Percentiles rank a stretch among this genome's conserved stretches.
Evolutionary conservation across 2,329 filamentous ascomycete species (phyloP).

Genomic region (Penicillium polonicum): DNA sequence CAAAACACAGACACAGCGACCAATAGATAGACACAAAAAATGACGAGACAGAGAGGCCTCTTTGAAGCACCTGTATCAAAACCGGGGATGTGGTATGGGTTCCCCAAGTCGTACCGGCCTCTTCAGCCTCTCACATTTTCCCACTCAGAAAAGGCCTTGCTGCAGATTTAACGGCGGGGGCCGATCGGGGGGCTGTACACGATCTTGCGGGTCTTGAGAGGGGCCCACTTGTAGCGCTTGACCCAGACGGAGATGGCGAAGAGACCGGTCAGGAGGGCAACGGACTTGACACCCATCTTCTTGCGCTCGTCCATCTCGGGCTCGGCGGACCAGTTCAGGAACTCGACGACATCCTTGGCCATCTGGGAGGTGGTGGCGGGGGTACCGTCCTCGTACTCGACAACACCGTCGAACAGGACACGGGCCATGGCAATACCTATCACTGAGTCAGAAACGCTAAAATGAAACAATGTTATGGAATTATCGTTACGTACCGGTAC

Average conservation of each 20-base stretch:
- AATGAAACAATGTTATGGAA: background rate
- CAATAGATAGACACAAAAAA: conserved; percentile 31
- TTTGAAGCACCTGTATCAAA: conserved; percentile 24
- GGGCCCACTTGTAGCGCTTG: conserved; percentile 99
- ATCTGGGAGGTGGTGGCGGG: conserved; percentile 95
- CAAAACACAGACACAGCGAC: conserved; percentile 36
- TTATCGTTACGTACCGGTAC: conserved; percentile 63
- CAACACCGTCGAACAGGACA: conserved; percentile 94
- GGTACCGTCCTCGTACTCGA: conserved; percentile 97
- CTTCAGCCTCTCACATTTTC: conserved; percentile 31
- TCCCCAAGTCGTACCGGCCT: conserved; percentile 28
- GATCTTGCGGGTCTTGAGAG: conserved; percentile 93
- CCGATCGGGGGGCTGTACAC: conserved; percentile 72
- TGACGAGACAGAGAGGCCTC: conserved; percentile 27
- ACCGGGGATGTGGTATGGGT: conserved; percentile 24
- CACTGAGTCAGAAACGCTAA: conserved; percentile 15
- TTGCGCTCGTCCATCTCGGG: conserved; percentile 99
- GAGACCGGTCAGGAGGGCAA: conserved; percentile 74
- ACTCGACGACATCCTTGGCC: conserved; percentile 99
- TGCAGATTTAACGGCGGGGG: conserved; percentile 36
- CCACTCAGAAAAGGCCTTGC: conserved; percentile 30
- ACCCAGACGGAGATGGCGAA: conserved; percentile 92
- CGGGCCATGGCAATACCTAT: conserved; percentile 89
- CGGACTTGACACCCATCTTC: conserved; percentile 98
- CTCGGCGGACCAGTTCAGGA: conserved; percentile 98